Percentiles rank a stretch among this genome's conserved stretches.
These are phyloP conservation scores for Aspergillus homomorphus DNA, from an alignment of 495 filamentous ascomycete genomes.

Conservation along the genomic window DNA sequence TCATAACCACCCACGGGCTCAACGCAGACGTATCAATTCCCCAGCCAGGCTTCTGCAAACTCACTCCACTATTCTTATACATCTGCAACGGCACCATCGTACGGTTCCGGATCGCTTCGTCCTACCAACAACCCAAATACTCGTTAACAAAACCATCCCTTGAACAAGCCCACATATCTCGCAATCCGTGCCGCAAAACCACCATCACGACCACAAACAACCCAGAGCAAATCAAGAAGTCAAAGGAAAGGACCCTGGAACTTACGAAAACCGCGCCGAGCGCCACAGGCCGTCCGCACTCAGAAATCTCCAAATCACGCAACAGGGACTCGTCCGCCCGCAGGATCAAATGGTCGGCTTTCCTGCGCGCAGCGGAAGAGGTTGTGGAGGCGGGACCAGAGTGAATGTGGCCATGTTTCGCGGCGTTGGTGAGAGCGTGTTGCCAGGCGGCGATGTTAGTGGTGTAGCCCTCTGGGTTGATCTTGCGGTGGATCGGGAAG, in stretches of 20 bases:
- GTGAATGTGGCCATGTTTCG: constrained; percentile 58
- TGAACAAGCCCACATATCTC: no score
- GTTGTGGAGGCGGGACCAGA: constrained; percentile 34
- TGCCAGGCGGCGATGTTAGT: constrained; percentile 87
- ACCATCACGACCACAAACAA: neutral
- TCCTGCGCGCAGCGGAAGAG: constrained; percentile 5
- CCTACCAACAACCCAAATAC: constrained; percentile 25
- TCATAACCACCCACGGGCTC: constrained; percentile 60
- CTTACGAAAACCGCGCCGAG: constrained; percentile 72
- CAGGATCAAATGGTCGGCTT: constrained; percentile 55
- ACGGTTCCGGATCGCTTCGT: constrained; percentile 65
- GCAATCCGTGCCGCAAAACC: neutral
- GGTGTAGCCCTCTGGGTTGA: constrained; percentile 86
- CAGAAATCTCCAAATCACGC: constrained; percentile 65
- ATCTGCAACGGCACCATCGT: constrained; percentile 64
- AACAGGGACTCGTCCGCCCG: constrained; percentile 66
- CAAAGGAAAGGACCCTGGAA: constrained; percentile 7
- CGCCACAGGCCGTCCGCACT: constrained; percentile 82
- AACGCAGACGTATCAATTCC: constrained; percentile 45
- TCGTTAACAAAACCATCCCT: constrained; percentile 1
- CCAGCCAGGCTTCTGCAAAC: constrained; percentile 50
- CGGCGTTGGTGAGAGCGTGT: constrained; percentile 64
- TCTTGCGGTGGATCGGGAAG: constrained; percentile 70
- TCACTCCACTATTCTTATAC: constrained; percentile 59
- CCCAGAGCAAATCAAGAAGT: neutral